Percentiles rank a stretch among this genome's conserved stretches.
These are phyloP conservation scores for Crithidia thermophila DNA, from an alignment of 208 protist species.

Conservation along the genomic window DNA sequence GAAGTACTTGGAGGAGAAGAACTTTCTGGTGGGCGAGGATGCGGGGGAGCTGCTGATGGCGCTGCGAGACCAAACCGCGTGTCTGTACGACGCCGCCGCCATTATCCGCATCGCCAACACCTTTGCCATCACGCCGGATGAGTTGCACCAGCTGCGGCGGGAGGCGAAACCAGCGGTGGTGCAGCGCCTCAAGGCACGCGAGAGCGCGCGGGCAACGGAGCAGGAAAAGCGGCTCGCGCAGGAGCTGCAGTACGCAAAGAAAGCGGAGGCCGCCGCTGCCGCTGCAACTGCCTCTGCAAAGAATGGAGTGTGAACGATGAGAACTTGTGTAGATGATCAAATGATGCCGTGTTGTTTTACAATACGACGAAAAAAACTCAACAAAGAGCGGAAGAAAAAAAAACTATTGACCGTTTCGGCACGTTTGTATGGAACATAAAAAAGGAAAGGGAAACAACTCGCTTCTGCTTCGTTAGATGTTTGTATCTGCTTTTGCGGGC, in stretches of 20 bases:
- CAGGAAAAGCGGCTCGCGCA: conserved; percentile 29
- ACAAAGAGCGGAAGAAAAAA: no score
- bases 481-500: no score
- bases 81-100: conserved; percentile 42
- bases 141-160: conserved; percentile 47
- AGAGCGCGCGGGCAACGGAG: conserved; percentile 8
- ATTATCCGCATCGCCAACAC: conserved; percentile 32
- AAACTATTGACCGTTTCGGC: no score
- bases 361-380: no score
- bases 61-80: conserved; percentile 29
- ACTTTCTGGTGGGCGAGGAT: conserved; percentile 38
- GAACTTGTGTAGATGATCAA: no score
- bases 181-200: conserved; percentile 26
- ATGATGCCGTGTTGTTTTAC: background rate
- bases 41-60: conserved; percentile 41
- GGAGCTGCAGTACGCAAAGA: conserved; percentile 19
- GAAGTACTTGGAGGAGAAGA: conserved; percentile 39
- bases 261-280: background rate
- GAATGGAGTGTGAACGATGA: no score
- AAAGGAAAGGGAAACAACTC: no score
- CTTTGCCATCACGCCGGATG: conserved; percentile 29
- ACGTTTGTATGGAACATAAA: no score
- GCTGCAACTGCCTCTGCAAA: background rate
- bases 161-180: conserved; percentile 30
- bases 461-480: no score